A percentile compares a stretch with the other conserved stretches of the same genome.
Conservation (phyloP, 306 rosid species). For the barrel medic (Medicago truncatula) region MtrunA17r5.0-ANR NC_053044.1:44910501-44911000, state of each 20-base stretch:
- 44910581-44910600: conserved; percentile 93
- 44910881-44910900: not conserved
- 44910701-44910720: too few species aligned
- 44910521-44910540: conserved; percentile 75
- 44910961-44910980: not conserved
- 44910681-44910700: conserved; percentile 16
- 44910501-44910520: conserved; percentile 67
- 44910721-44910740: not conserved
- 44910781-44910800: not conserved
- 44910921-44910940: conserved; percentile 6
- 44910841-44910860: not conserved
- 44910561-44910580: conserved; percentile 72
- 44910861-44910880: not conserved
- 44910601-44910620: conserved; percentile 97
- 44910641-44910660: conserved; percentile 99
- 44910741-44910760: not conserved
- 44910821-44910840: conserved; percentile 1
- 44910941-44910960: not conserved
- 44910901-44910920: not conserved
- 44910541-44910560: conserved; percentile 87
- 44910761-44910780: not conserved
- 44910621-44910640: conserved; percentile 96
- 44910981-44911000: not conserved
- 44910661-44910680: conserved; percentile 44
- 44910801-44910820: not conserved